Base-by-base conservation (phyloP, 495 filamentous ascomycete species). In the Thermothielavioides terrestris region DNA sequence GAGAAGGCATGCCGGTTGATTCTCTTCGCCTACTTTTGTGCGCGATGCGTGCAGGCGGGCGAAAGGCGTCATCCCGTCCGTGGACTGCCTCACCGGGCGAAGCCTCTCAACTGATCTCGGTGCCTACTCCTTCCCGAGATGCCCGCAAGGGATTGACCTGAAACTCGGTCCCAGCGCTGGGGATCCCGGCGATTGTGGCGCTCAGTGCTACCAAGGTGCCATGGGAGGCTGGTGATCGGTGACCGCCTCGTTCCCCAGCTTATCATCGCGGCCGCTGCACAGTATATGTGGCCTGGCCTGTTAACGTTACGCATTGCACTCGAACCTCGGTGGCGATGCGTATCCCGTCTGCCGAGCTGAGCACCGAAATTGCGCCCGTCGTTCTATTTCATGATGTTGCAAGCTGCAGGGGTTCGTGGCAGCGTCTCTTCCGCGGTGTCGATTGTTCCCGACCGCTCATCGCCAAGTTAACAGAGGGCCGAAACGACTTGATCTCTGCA, bases 131-230 rank as follows among this genome's bases (percentile, higher is more conserved):
- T 27, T 42, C 27, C 51, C 51, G 48, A 40, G 56, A 41, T 47
- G 52, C 41, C 56, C 51, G 52, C 43, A 45, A 37, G 38, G 42
- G 22, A 50, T 46, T 34, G 25, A 45, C 23, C 20, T 52, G 38
- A 54, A 44, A 51, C 41, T 32, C 21, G 28, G 38, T 36, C 47
- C 57, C 57, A 42, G 43, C 23, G 35, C 32, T 48, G 31, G 44
- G 57, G 45, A 48, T 42, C 30, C 25, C 27, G 44, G 22, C 30
- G n/a, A 52, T 15, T 41, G 50, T 56, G 50, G 53, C 53, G 46
- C 32, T 48, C 17, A 41, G 37, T 22, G 36, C 3, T 38, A 26
- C 38, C 39, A 30, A 38, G 28, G 14, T 15, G n/a, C n/a, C n/a
- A n/a, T n/a, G n/a, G n/a, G 28, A 25, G 37, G 31, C 34, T 18